These are phyloP conservation scores for Fusarium pseudonygamai DNA, from an alignment of 2,329 filamentous ascomycete species.

Conservation along the genomic window DNA sequence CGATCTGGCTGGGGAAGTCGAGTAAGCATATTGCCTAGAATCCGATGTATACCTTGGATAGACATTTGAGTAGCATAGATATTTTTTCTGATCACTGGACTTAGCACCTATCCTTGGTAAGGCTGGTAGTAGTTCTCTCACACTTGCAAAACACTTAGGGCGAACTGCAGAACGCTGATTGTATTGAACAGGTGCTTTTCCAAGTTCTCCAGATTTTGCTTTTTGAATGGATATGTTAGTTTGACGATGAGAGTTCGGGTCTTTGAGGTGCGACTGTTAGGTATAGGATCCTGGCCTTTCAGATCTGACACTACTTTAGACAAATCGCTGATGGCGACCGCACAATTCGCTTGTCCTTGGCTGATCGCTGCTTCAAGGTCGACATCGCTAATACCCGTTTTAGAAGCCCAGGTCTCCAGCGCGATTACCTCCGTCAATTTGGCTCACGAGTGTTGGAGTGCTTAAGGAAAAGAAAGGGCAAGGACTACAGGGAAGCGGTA, in stretches of 20 bases:
- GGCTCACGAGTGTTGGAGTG: too few species aligned
- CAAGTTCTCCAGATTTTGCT: not conserved
- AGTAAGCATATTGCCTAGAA: rapidly evolving
- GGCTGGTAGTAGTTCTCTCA: rapidly evolving
- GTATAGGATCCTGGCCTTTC: not conserved
- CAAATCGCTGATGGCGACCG: rapidly evolving
- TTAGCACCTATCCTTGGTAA: not conserved
- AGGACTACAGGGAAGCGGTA: too few species aligned
- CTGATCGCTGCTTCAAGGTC: not conserved
- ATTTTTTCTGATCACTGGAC: rapidly evolving
- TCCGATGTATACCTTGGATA: rapidly evolving
- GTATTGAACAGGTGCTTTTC: rapidly evolving
- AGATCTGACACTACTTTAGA: not conserved
- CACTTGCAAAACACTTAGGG: not conserved
- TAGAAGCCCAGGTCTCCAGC: rapidly evolving
- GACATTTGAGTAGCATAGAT: rapidly evolving
- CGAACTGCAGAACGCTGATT: rapidly evolving
- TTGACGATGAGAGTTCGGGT: rapidly evolving
- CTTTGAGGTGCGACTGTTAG: not conserved
- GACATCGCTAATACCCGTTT: rapidly evolving
- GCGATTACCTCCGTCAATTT: too few species aligned
- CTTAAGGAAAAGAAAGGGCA: too few species aligned
- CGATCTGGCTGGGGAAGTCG: rapidly evolving
- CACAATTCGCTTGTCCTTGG: not conserved
- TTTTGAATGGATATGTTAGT: not conserved